phyloP scores from a whole-genome alignment of 2,329 filamentous ascomycete genomes.

The Verticillium dahliae region DNA sequence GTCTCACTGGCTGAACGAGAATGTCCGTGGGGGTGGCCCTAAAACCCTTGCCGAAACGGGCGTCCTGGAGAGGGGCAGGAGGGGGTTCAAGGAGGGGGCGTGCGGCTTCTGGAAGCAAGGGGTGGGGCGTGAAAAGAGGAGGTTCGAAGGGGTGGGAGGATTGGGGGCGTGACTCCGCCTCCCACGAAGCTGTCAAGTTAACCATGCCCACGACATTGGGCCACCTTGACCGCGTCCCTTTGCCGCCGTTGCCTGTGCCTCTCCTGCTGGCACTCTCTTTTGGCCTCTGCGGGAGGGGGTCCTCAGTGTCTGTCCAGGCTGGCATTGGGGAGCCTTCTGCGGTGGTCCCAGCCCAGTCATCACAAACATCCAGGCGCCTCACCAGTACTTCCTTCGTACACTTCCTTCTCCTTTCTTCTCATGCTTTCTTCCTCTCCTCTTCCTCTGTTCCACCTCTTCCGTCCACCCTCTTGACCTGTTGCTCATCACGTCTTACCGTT shows the following conservation, averaged over 20 bases:
- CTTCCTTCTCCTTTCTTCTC: constrained; percentile 2
- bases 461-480: neutral
- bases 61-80: neutral
- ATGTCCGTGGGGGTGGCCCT: neutral
- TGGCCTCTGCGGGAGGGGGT: neutral
- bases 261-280: neutral
- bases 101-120: neutral
- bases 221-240: neutral
- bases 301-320: neutral
- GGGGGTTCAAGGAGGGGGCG: neutral
- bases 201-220: neutral
- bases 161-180: constrained; percentile 1
- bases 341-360: neutral
- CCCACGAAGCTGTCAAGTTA: neutral
- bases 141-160: neutral
- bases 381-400: constrained; percentile 3
- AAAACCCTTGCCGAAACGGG: neutral
- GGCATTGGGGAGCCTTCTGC: neutral
- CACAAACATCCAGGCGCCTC: neutral
- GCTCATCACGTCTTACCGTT: neutral
- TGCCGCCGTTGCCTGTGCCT: neutral
- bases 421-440: constrained; percentile 2
- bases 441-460: neutral
- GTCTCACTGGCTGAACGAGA: constrained; percentile 6
- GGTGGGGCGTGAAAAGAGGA: neutral